These are phyloP conservation scores for Paecilomyces variotii DNA, from an alignment of 2,329 filamentous ascomycete genomes.

Conservation along the genomic window DNA sequence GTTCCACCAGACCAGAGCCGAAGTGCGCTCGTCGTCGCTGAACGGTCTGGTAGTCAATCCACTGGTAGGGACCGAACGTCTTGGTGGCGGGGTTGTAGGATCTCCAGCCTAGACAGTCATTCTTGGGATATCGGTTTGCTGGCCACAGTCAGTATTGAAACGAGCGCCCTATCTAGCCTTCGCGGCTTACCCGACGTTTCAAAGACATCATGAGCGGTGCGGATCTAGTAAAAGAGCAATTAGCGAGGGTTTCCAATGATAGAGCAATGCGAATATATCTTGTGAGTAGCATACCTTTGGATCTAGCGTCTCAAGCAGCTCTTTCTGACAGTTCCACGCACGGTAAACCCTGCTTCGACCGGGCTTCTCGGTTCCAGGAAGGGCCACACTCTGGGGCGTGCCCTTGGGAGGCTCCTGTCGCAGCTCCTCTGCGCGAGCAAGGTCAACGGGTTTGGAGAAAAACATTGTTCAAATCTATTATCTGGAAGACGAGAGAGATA, in stretches of 20 bases:
- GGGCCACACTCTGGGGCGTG: slow-evolving; percentile 65
- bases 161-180: background rate
- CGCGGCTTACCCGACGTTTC: slow-evolving; percentile 49
- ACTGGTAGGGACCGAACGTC: slow-evolving; percentile 68
- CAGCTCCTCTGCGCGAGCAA: slow-evolving; percentile 43
- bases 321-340: slow-evolving; percentile 69
- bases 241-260: background rate
- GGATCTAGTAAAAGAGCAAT: slow-evolving; percentile 30
- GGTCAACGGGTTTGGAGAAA: slow-evolving; percentile 27
- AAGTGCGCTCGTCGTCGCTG: slow-evolving; percentile 72
- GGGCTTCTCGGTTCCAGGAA: slow-evolving; percentile 66
- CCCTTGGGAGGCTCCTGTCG: slow-evolving; percentile 61
- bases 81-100: slow-evolving; percentile 69
- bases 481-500: background rate
- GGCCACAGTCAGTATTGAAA: slow-evolving; percentile 2
- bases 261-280: background rate
- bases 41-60: slow-evolving; percentile 76
- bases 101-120: slow-evolving; percentile 69
- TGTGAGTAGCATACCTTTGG: slow-evolving; percentile 38
- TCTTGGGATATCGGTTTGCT: slow-evolving; percentile 55
- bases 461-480: slow-evolving; percentile 22
- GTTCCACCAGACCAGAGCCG: slow-evolving; percentile 73
- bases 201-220: slow-evolving; percentile 74
- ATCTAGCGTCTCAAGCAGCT: slow-evolving; percentile 63
- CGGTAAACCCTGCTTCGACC: slow-evolving; percentile 72